phyloP scores from a whole-genome alignment of 805 yeast genomes.

The Candida taoyuanica region DNA sequence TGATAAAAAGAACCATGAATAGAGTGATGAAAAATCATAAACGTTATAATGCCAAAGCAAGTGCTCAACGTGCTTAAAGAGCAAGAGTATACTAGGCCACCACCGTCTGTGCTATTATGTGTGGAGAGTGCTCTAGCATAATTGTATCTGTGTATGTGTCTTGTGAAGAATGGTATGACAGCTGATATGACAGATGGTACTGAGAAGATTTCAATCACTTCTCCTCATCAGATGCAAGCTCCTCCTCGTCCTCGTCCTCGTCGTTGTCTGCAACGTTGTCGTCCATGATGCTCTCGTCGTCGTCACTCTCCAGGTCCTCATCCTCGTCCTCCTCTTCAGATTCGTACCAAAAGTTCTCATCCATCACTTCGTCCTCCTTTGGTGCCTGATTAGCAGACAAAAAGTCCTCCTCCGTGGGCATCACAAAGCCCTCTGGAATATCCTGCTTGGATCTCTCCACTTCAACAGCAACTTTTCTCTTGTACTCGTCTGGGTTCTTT shows the following conservation, averaged over 20 bases:
- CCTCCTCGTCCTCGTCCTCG: conserved; percentile 46
- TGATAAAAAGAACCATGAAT: no score
- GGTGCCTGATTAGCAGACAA: conserved; percentile 35
- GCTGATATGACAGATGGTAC: no score
- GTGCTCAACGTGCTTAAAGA: no score
- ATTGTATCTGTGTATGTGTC: no score
- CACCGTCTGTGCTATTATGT: no score
- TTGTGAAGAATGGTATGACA: no score
- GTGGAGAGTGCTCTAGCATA: no score
- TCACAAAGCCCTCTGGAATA: conserved; percentile 79
- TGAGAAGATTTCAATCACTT: conserved; percentile 24
- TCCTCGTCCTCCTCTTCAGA: conserved; percentile 38
- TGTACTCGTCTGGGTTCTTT: conserved; percentile 72
- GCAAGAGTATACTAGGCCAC: no score
- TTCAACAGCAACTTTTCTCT: conserved; percentile 69
- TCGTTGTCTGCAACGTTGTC: conserved; percentile 51
- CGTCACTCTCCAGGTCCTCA: conserved; percentile 59
- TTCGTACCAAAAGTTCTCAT: conserved; percentile 84
- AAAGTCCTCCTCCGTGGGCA: conserved; percentile 67
- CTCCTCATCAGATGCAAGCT: conserved; percentile 26
- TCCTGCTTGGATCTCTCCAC: conserved; percentile 80
- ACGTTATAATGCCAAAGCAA: no score
- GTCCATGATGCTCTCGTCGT: conserved; percentile 43
- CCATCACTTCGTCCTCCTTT: conserved; percentile 51
- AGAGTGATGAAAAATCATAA: no score